Percentiles rank a stretch among this genome's conserved stretches.
These are phyloP conservation scores for Lodderomyces elongisporus DNA, from an alignment of 1,139 yeast genomes.

Conservation along the genomic window DNA sequence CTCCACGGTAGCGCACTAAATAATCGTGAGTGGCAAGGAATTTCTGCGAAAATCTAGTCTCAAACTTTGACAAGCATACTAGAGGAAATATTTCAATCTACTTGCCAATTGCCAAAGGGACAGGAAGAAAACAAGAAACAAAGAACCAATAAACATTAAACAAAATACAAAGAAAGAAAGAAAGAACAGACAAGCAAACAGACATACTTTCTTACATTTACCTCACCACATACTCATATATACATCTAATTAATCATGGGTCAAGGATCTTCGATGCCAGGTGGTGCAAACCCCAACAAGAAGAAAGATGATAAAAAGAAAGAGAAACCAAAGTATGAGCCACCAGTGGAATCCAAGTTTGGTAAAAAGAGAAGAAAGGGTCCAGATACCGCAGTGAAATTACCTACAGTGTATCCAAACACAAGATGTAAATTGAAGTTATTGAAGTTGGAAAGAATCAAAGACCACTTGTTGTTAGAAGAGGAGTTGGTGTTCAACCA, in stretches of 20 bases:
- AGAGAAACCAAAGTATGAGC: slow-evolving; percentile 92
- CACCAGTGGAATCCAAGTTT: slow-evolving; percentile 92
- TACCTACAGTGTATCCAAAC: slow-evolving; percentile 86
- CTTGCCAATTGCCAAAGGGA: too few relatives aligned
- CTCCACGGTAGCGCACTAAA: too few relatives aligned
- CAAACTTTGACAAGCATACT: too few relatives aligned
- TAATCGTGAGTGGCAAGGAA: too few relatives aligned
- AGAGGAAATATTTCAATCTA: too few relatives aligned
- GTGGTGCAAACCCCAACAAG: slow-evolving; percentile 52
- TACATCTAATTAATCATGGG: slow-evolving; percentile 60
- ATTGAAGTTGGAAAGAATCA: slow-evolving; percentile 90
- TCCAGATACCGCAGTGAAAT: slow-evolving; percentile 80
- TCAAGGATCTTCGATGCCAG: slow-evolving; percentile 74
- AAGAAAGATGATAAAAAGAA: slow-evolving; percentile 75
- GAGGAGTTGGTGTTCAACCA: slow-evolving; percentile 96
- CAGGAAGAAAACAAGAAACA: too few relatives aligned
- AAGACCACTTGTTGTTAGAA: slow-evolving; percentile 90
- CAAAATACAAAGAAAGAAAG: too few relatives aligned
- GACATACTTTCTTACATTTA: too few relatives aligned
- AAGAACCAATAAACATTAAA: too few relatives aligned
- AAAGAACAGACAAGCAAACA: too few relatives aligned
- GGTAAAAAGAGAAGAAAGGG: slow-evolving; percentile 91
- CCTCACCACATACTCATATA: too few relatives aligned
- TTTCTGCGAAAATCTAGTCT: too few relatives aligned
- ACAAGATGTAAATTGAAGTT: slow-evolving; percentile 90